These are phyloP conservation scores for Gentiana dahurica DNA, from an alignment of 257 asterid genomes.

Conservation along the genomic window DNA sequence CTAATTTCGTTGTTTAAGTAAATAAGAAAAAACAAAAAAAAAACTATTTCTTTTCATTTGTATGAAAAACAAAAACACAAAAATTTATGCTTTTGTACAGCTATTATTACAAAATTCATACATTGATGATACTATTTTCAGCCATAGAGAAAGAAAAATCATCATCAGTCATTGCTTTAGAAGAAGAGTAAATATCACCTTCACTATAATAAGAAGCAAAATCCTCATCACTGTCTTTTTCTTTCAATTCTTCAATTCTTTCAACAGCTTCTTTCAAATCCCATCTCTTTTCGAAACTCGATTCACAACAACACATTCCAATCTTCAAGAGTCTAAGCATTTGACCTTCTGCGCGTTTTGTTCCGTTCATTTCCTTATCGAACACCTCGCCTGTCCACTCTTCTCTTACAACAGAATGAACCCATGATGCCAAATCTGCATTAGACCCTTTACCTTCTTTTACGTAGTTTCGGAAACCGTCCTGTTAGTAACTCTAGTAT, in stretches of 20 bases:
- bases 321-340: constrained; percentile 60
- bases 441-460: constrained; percentile 39
- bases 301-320: constrained; percentile 65
- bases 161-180: constrained; percentile 30
- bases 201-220: constrained; percentile 33
- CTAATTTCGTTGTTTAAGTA: no score
- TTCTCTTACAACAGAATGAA: constrained; percentile 53
- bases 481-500: constrained; percentile 63
- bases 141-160: constrained; percentile 28
- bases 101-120: no score
- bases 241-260: constrained; percentile 42
- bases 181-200: constrained; percentile 30
- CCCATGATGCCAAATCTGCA: constrained; percentile 55
- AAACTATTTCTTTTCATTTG: no score
- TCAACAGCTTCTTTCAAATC: constrained; percentile 36
- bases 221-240: constrained; percentile 27
- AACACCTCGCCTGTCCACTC: constrained; percentile 72
- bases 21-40: no score
- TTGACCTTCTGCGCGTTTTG: constrained; percentile 27
- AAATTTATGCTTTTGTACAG: no score
- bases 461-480: constrained; percentile 39
- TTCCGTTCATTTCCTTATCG: constrained; percentile 38
- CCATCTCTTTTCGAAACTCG: constrained; percentile 42
- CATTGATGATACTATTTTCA: background rate
- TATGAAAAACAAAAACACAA: no score